A percentile compares a stretch with the other conserved stretches of the same genome.
These are phyloP conservation scores for Podospora comata DNA, from an alignment of 495 filamentous ascomycete genomes.

Conservation along the genomic window DNA sequence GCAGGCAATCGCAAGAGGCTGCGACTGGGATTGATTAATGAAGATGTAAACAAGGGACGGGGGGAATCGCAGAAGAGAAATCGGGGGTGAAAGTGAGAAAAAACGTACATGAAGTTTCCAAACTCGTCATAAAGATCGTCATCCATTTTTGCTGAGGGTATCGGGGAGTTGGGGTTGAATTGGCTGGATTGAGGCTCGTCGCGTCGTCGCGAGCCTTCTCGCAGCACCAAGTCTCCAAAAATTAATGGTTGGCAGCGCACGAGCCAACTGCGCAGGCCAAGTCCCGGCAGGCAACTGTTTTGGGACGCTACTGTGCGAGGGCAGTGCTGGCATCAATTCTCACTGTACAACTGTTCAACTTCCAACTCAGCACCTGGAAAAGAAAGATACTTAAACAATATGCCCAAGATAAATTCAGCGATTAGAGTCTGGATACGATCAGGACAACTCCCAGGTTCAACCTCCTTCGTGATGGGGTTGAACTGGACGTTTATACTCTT, in stretches of 20 bases:
- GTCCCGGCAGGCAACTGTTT: not conserved
- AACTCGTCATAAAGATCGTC: conserved; percentile 41
- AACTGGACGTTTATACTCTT: not conserved
- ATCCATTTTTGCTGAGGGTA: conserved; percentile 31
- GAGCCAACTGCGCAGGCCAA: conserved; percentile 8
- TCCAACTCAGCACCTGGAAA: not conserved
- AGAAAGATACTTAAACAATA: not conserved
- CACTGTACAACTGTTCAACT: not conserved
- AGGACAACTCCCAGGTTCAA: not conserved
- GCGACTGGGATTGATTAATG: not conserved
- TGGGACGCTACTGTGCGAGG: not conserved
- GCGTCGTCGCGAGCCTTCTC: conserved; percentile 10
- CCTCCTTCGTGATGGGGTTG: not conserved
- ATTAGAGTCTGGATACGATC: not conserved
- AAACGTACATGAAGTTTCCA: conserved; percentile 37
- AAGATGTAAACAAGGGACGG: not conserved
- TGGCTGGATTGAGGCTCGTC: conserved; percentile 9
- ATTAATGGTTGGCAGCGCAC: conserved; percentile 11
- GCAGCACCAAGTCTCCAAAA: conserved; percentile 16
- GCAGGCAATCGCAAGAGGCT: not conserved
- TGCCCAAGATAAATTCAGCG: not conserved
- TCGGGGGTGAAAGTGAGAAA: not conserved
- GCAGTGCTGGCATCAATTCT: not conserved
- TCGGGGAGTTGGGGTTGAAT: not conserved
- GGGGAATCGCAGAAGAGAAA: not conserved